Evolutionary conservation across 2,329 filamentous ascomycete species (phyloP).

Genomic region (Didymella glomerata): DNA sequence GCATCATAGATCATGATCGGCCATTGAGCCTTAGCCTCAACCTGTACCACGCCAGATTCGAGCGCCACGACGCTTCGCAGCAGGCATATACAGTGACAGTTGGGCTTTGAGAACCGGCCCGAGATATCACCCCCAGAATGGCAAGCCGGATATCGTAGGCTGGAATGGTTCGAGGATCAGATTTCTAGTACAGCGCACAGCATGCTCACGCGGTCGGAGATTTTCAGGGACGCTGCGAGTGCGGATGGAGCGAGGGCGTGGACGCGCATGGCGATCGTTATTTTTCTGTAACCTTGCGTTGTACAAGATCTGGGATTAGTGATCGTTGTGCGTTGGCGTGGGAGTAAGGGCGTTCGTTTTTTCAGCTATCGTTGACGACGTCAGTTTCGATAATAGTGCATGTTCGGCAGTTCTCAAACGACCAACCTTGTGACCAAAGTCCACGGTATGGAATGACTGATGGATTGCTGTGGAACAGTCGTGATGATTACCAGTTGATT

Average conservation of each 20-base stretch:
- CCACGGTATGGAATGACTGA: neutral
- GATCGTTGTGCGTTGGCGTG: constrained; percentile 1
- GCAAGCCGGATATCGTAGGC: neutral
- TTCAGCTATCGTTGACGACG: neutral
- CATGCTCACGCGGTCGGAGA: constrained; percentile 5
- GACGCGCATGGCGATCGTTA: constrained; percentile 8
- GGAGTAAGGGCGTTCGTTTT: neutral
- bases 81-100: neutral
- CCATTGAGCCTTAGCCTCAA: neutral
- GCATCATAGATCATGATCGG: neutral
- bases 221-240: neutral
- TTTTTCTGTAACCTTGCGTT: constrained; percentile 4
- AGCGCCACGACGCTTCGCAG: neutral
- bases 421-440: neutral
- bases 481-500: neutral
- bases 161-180: neutral
- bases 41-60: neutral
- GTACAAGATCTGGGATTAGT: constrained; percentile 12
- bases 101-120: neutral
- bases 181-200: neutral
- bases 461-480: neutral
- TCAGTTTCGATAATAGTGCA: neutral
- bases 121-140: neutral
- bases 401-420: neutral
- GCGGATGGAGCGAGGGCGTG: constrained; percentile 2